phyloP scores from a whole-genome alignment of 768 basidiomycete species.

The Hygrocybe punicea region DNA sequence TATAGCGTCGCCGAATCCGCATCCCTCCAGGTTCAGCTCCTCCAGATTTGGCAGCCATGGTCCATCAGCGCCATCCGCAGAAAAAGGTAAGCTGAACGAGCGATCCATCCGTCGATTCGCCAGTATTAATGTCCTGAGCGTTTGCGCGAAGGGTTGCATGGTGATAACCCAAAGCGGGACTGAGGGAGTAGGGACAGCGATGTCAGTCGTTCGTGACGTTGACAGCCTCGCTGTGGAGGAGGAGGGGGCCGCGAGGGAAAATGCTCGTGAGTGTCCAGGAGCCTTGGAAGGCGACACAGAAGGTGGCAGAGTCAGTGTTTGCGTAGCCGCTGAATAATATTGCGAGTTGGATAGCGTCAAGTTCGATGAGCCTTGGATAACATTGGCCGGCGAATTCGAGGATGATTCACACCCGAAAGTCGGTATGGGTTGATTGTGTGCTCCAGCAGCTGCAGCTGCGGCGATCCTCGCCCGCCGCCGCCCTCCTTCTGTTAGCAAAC shows the following conservation, averaged over 20 bases:
- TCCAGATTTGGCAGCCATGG: constrained; percentile 62
- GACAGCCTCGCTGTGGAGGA: constrained; percentile 19
- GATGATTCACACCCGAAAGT: constrained; percentile 15
- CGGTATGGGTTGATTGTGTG: not conserved
- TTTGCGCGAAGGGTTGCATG: constrained; percentile 55
- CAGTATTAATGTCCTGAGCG: constrained; percentile 56
- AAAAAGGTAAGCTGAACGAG: constrained; percentile 52
- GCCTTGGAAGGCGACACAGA: constrained; percentile 53
- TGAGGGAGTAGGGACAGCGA: constrained; percentile 62
- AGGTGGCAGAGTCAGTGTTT: constrained; percentile 63
- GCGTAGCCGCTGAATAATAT: constrained; percentile 54
- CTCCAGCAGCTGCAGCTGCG: constrained; percentile 34
- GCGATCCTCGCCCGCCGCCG: constrained; percentile 59
- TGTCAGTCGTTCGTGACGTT: constrained; percentile 19
- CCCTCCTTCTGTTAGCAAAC: constrained; percentile 70
- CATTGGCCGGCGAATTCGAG: not conserved
- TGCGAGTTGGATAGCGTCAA: constrained; percentile 51
- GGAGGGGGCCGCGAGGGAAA: constrained; percentile 49
- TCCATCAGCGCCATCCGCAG: constrained; percentile 21
- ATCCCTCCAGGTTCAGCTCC: constrained; percentile 72
- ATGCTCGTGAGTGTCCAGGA: constrained; percentile 54
- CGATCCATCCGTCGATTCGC: constrained; percentile 65
- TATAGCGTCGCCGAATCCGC: constrained; percentile 61
- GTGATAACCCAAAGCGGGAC: constrained; percentile 64
- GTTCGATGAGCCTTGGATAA: constrained; percentile 23